A percentile compares a stretch with the other conserved stretches of the same genome.
These are phyloP conservation scores for Teunomyces cretensis DNA, from an alignment of 805 yeast species.

Conservation along the genomic window DNA sequence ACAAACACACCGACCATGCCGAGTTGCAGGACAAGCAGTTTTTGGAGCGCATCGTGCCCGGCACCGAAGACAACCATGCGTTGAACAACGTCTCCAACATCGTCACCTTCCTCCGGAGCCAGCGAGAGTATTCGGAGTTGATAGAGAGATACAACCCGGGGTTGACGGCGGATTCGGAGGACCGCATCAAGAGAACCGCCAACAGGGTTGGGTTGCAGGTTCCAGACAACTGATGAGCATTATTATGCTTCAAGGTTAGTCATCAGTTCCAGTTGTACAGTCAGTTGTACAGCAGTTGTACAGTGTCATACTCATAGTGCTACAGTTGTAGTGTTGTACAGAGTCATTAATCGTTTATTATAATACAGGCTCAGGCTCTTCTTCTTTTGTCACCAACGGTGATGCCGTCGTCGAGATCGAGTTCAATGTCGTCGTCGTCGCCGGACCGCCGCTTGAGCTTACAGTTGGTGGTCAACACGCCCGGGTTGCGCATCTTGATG, in stretches of 20 bases:
- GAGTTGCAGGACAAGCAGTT: conserved; percentile 10
- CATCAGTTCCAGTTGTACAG: too few relatives aligned
- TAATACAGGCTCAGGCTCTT: conserved; percentile 1
- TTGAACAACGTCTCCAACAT: conserved; percentile 56
- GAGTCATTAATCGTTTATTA: conserved; percentile 1
- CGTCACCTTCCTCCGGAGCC: conserved; percentile 62
- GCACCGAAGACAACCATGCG: conserved; percentile 12
- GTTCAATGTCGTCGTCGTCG: conserved; percentile 18
- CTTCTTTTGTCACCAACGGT: conserved; percentile 21
- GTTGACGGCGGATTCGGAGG: conserved; percentile 70
- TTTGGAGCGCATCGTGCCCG: conserved; percentile 21
- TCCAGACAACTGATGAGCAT: conserved; percentile 23
- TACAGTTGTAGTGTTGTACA: too few relatives aligned
- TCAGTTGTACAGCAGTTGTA: too few relatives aligned
- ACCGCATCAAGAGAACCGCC: conserved; percentile 78
- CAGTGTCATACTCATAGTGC: too few relatives aligned
- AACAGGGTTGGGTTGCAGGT: conserved; percentile 77
- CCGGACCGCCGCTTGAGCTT: conserved; percentile 29
- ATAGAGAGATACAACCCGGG: conserved; percentile 89
- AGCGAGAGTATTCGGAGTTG: conserved; percentile 73
- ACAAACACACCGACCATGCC: conserved; percentile 8
- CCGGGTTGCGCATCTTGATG: conserved; percentile 26
- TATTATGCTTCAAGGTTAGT: not conserved
- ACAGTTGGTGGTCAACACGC: conserved; percentile 26
- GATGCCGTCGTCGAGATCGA: conserved; percentile 8